phyloP scores from a whole-genome alignment of 2,329 filamentous ascomycete genomes.

The Chlorencoelia australis region DNA sequence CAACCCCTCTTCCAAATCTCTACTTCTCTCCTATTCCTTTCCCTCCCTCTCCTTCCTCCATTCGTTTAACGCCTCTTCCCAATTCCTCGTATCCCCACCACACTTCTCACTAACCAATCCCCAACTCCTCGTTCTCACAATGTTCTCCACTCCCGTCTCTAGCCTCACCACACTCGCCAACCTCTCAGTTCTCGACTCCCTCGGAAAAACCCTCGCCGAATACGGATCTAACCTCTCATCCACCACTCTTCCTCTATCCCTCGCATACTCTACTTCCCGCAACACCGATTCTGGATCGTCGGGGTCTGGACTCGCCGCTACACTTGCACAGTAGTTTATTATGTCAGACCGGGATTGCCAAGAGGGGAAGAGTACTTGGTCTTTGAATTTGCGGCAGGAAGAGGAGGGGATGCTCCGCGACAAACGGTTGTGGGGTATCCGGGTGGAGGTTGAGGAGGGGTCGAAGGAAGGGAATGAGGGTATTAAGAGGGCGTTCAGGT shows the following conservation, averaged over 20 bases:
- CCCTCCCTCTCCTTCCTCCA: conserved; percentile 40
- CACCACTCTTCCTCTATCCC: conserved; percentile 62
- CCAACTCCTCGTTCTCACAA: conserved; percentile 78
- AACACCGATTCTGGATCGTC: conserved; percentile 69
- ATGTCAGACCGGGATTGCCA: conserved; percentile 81
- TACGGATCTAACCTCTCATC: conserved; percentile 92
- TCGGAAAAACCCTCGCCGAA: conserved; percentile 68
- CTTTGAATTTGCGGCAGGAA: conserved; percentile 63
- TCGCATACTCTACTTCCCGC: conserved; percentile 59
- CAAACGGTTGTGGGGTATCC: conserved; percentile 39
- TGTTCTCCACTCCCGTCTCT: conserved; percentile 67
- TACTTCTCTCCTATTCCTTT: background rate
- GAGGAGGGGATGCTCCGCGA: conserved; percentile 45
- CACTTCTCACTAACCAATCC: conserved; percentile 67
- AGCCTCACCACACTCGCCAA: conserved; percentile 64
- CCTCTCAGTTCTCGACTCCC: conserved; percentile 70
- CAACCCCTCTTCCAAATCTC: too few species aligned
- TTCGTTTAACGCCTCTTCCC: conserved; percentile 53
- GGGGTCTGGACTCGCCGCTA: conserved; percentile 79
- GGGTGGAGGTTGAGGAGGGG: conserved; percentile 61
- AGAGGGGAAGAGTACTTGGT: conserved; percentile 71
- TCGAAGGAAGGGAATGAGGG: conserved; percentile 68
- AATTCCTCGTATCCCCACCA: conserved; percentile 43
- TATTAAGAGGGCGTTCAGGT: conserved; percentile 79
- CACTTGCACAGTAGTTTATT: conserved; percentile 77